Evolutionary conservation across 371 early-diverging fungal genomes (phyloP).

Genomic region (Mucor irregularis): DNA sequence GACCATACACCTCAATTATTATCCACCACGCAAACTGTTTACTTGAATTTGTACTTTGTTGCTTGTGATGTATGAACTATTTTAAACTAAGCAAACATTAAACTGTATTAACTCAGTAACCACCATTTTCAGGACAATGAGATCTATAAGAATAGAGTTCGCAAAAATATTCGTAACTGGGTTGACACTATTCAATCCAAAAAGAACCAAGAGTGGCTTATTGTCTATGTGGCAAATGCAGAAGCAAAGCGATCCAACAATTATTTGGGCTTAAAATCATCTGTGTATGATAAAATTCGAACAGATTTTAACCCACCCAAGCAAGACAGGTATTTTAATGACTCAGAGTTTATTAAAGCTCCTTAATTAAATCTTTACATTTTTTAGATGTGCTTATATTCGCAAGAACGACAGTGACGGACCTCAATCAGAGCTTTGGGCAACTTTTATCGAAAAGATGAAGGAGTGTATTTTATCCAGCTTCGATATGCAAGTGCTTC

Average conservation of each 20-base stretch:
- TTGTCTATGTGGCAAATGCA: conserved; percentile 81
- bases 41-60: conserved; percentile 82
- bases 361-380: too few species aligned
- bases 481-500: conserved; percentile 77
- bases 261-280: conserved; percentile 67
- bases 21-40: conserved; percentile 62
- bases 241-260: conserved; percentile 62
- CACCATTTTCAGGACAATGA: conserved; percentile 70
- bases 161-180: conserved; percentile 84
- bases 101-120: background rate
- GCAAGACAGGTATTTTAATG: conserved; percentile 56
- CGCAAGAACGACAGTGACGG: conserved; percentile 61
- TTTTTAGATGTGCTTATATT: conserved; percentile 64
- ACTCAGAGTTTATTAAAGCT: too few species aligned
- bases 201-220: conserved; percentile 91
- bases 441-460: conserved; percentile 69
- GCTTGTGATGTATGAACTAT: conserved; percentile 68
- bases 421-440: conserved; percentile 78
- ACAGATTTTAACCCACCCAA: conserved; percentile 83
- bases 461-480: conserved; percentile 81
- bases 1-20: conserved; percentile 57
- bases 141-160: conserved; percentile 71
- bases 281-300: conserved; percentile 84
- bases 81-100: background rate
- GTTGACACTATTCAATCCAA: conserved; percentile 69